Evolutionary conservation across 140 eudicot species (phyloP).

Genomic region (Cichorium intybus): DNA sequence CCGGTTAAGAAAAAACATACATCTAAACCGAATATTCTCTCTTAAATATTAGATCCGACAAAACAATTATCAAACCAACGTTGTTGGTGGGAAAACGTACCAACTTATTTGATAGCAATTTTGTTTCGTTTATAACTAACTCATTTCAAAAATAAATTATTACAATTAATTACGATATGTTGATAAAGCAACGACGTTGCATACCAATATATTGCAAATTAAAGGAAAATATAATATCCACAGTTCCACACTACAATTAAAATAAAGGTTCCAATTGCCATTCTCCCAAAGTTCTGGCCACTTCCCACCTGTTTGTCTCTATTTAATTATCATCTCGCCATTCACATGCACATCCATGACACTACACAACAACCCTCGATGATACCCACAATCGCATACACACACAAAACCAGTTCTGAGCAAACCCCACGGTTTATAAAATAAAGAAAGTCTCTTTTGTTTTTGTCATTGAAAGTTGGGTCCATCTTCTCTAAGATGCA

Average conservation of each 20-base stretch:
- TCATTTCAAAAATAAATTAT: not conserved
- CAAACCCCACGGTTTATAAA: not conserved
- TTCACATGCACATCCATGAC: slow-evolving; percentile 12
- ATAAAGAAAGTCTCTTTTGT: not conserved
- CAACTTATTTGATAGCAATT: slow-evolving; percentile 26
- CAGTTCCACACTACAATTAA: not conserved
- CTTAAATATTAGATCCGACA: slow-evolving; percentile 12
- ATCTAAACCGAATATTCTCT: no score
- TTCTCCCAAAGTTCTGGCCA: slow-evolving; percentile 34
- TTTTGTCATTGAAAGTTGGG: not conserved
- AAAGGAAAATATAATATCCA: slow-evolving; percentile 3
- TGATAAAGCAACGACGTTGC: not conserved
- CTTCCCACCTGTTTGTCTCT: slow-evolving; percentile 23
- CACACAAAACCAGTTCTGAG: slow-evolving; percentile 13
- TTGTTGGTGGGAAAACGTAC: slow-evolving; percentile 10
- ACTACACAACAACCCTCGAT: slow-evolving; percentile 8
- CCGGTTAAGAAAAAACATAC: no score
- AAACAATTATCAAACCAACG: slow-evolving; percentile 2
- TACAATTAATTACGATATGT: not conserved
- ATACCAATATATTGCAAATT: not conserved
- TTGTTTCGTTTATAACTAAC: not conserved
- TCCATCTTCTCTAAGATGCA: slow-evolving; percentile 12
- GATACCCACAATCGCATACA: not conserved
- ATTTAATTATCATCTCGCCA: slow-evolving; percentile 13
- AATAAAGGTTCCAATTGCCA: slow-evolving; percentile 12